A percentile compares a stretch with the other conserved stretches of the same genome.
phyloP scores from a whole-genome alignment of 2,329 filamentous ascomycete species.

The Botrytis deweyae region DNA sequence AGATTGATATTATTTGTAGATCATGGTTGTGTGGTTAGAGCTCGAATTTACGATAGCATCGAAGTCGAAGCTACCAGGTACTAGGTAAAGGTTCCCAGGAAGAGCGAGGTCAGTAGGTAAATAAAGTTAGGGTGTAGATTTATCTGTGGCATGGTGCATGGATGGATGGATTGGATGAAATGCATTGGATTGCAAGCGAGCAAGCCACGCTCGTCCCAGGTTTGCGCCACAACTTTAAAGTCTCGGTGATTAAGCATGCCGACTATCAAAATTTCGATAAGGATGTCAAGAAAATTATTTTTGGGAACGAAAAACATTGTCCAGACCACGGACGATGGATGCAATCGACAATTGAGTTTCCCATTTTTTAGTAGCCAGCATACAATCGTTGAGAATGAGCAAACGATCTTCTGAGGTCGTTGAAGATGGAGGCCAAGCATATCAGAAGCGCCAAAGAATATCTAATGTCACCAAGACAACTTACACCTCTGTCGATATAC shows the following conservation, averaged over 20 bases:
- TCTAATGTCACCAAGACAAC: conserved; percentile 48
- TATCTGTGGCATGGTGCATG: neutral
- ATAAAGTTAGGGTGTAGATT: conserved; percentile 11
- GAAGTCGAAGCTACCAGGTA: neutral
- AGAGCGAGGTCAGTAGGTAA: neutral
- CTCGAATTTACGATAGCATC: neutral
- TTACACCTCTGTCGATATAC: conserved; percentile 52
- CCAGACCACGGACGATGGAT: conserved; percentile 8
- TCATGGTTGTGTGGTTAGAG: conserved; percentile 27
- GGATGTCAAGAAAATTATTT: conserved; percentile 22
- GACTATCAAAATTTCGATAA: conserved; percentile 22
- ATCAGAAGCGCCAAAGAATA: conserved; percentile 40
- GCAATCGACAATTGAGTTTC: neutral
- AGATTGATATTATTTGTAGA: conserved; percentile 17
- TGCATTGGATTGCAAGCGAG: neutral
- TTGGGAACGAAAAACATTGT: conserved; percentile 8
- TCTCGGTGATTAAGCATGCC: conserved; percentile 9
- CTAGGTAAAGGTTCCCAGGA: neutral
- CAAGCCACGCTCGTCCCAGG: neutral
- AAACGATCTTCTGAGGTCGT: conserved; percentile 36
- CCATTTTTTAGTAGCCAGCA: neutral
- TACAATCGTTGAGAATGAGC: conserved; percentile 30
- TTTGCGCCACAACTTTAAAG: conserved; percentile 6
- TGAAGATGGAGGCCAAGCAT: conserved; percentile 38
- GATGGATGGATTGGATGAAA: no score